phyloP scores from a whole-genome alignment of 208 protist genomes.

The Angomonas ambiguus region DNA sequence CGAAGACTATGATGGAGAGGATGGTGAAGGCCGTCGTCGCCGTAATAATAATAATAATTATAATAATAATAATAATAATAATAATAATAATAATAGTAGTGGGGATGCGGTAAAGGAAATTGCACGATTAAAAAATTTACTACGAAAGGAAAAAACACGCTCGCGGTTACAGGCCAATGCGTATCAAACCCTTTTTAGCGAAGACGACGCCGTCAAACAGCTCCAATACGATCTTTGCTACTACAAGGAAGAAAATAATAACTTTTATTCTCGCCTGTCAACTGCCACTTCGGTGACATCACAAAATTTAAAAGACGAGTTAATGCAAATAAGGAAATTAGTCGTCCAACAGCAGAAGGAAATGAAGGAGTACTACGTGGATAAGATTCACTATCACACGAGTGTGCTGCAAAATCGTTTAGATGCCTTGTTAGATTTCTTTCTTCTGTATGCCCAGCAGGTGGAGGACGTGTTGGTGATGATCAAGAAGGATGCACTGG shows the following conservation, averaged over 20 bases:
- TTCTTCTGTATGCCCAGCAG: conserved; percentile 17
- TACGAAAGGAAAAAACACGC: neutral
- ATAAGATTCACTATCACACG: neutral
- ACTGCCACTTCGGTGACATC: neutral
- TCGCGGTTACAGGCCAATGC: neutral
- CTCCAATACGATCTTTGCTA: neutral
- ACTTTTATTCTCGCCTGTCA: neutral
- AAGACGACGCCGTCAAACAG: conserved; percentile 1
- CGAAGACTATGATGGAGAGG: neutral
- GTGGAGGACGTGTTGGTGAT: conserved; percentile 1
- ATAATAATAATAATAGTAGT: conserved; percentile 6
- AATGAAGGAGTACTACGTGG: neutral
- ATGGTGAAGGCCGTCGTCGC: too few relatives aligned
- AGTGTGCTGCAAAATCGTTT: conserved; percentile 1
- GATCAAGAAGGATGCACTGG: conserved; percentile 5
- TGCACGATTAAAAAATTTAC: neutral
- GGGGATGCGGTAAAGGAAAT: neutral
- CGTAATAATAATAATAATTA: neutral
- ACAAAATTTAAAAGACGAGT: neutral
- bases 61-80: neutral
- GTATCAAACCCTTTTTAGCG: neutral
- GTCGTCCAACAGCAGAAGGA: neutral
- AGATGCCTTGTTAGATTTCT: conserved; percentile 19
- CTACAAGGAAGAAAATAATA: neutral
- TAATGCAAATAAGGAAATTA: neutral